Percentiles rank a stretch among this genome's conserved stretches.
These are phyloP conservation scores for Nakataea oryzae DNA, from an alignment of 2,329 filamentous ascomycete species.

Conservation along the genomic window DNA sequence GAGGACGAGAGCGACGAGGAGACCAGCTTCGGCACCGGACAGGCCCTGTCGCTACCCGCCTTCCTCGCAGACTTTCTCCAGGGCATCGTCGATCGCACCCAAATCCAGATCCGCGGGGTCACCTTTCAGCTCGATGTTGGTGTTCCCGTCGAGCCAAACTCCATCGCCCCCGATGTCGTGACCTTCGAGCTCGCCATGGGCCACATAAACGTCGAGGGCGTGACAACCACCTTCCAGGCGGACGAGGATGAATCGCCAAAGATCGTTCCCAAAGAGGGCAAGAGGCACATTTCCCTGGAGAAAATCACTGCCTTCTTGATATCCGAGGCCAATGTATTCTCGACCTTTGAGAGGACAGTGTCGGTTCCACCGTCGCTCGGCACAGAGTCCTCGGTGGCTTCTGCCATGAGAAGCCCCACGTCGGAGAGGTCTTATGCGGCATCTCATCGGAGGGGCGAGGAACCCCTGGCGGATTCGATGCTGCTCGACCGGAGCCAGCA, in stretches of 20 bases:
- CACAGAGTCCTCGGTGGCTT: conserved; percentile 28
- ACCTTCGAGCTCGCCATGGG: conserved; percentile 58
- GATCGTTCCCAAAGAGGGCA: conserved; percentile 47
- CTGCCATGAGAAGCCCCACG: conserved; percentile 7
- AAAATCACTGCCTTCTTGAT: conserved; percentile 55
- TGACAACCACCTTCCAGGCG: conserved; percentile 32
- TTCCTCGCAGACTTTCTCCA: conserved; percentile 66
- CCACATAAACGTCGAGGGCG: conserved; percentile 55
- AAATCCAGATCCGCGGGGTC: conserved; percentile 55
- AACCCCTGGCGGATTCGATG: conserved; percentile 20
- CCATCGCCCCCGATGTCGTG: conserved; percentile 39
- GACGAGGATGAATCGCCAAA: conserved; percentile 20
- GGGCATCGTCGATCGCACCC: conserved; percentile 61
- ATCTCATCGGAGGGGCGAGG: conserved; percentile 4
- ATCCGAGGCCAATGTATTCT: conserved; percentile 57
- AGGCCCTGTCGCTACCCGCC: conserved; percentile 55
- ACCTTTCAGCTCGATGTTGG: conserved; percentile 56
- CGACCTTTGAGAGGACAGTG: conserved; percentile 45
- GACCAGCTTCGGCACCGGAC: conserved; percentile 54
- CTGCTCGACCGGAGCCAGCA: conserved; percentile 23
- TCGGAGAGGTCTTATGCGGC: conserved; percentile 11
- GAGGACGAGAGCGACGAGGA: conserved; percentile 56
- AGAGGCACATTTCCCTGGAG: conserved; percentile 52
- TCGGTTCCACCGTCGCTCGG: conserved; percentile 47
- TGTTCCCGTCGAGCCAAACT: conserved; percentile 36